Evolutionary conservation across 2,329 filamentous ascomycete species (phyloP).

Genomic region (Exserohilum rostratum): DNA sequence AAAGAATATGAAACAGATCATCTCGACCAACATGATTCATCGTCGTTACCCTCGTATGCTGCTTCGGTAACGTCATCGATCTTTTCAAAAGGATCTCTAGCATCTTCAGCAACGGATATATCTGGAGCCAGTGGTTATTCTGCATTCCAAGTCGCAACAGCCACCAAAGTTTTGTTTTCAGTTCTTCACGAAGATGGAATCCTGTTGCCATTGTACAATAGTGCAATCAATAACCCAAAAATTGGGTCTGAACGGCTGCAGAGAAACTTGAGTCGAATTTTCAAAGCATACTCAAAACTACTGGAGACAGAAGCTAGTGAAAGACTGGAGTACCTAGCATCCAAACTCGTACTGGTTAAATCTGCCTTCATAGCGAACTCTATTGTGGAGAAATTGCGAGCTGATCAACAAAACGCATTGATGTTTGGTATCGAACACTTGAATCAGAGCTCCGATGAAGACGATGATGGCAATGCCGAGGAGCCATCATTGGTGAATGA

Average conservation of each 20-base stretch:
- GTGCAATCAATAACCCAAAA: background rate
- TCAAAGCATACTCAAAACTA: slow-evolving; percentile 7
- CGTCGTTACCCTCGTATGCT: background rate
- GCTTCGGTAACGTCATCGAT: slow-evolving; percentile 2
- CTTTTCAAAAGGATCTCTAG: slow-evolving; percentile 1
- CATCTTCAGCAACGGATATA: slow-evolving; percentile 5
- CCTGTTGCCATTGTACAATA: slow-evolving; percentile 7
- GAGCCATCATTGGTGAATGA: slow-evolving; percentile 9
- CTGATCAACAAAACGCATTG: no score
- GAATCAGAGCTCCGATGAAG: slow-evolving; percentile 12
- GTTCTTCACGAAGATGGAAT: slow-evolving; percentile 7
- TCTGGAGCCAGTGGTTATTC: slow-evolving; percentile 14
- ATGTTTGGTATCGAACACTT: background rate
- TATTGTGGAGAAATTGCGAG: slow-evolving; percentile 9
- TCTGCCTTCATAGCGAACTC: slow-evolving; percentile 9
- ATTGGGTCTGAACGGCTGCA: slow-evolving; percentile 9
- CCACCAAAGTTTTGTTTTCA: slow-evolving; percentile 7
- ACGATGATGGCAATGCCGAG: slow-evolving; percentile 3
- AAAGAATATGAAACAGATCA: background rate
- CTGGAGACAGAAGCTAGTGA: slow-evolving; percentile 2
- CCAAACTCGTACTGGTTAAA: slow-evolving; percentile 13
- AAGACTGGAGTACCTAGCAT: slow-evolving; percentile 5
- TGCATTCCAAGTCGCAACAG: slow-evolving; percentile 10
- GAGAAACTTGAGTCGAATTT: slow-evolving; percentile 8
- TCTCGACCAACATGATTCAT: background rate